Evolutionary conservation across 768 basidiomycete species (phyloP).

Genomic region (Strobilomyces echinocephalus): DNA sequence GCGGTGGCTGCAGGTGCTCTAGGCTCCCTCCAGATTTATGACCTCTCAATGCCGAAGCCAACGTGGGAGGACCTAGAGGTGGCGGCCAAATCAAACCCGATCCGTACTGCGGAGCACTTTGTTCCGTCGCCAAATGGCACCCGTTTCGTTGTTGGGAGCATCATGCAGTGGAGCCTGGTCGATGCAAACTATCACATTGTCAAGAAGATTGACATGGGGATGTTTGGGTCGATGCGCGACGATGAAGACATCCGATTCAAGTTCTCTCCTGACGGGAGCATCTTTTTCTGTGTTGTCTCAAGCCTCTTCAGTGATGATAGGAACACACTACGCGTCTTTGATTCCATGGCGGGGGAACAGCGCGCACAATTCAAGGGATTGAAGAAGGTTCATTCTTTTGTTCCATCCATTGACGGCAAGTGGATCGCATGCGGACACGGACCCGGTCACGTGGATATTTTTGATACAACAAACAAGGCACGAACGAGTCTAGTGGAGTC

Average conservation of each 20-base stretch:
- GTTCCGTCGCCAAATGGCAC: constrained; percentile 8
- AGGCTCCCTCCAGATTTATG: constrained; percentile 8
- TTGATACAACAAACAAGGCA: neutral
- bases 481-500: neutral
- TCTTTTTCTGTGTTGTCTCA: constrained; percentile 1
- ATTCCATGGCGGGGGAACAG: constrained; percentile 9
- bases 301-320: constrained; percentile 5
- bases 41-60: neutral
- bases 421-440: constrained; percentile 11
- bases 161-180: neutral
- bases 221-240: neutral
- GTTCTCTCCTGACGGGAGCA: constrained; percentile 12
- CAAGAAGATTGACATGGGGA: constrained; percentile 9
- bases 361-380: constrained; percentile 6
- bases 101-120: neutral
- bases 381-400: constrained; percentile 4
- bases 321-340: constrained; percentile 8
- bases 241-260: neutral
- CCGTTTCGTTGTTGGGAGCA: constrained; percentile 5
- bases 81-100: neutral
- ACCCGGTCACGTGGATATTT: constrained; percentile 1
- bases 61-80: constrained; percentile 3
- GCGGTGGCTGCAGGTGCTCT: constrained; percentile 5
- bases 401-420: constrained; percentile 1
- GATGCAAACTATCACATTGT: constrained; percentile 1